Evolutionary conservation across 495 filamentous ascomycete genomes (phyloP).

Genomic region (Cairneyella variabilis): DNA sequence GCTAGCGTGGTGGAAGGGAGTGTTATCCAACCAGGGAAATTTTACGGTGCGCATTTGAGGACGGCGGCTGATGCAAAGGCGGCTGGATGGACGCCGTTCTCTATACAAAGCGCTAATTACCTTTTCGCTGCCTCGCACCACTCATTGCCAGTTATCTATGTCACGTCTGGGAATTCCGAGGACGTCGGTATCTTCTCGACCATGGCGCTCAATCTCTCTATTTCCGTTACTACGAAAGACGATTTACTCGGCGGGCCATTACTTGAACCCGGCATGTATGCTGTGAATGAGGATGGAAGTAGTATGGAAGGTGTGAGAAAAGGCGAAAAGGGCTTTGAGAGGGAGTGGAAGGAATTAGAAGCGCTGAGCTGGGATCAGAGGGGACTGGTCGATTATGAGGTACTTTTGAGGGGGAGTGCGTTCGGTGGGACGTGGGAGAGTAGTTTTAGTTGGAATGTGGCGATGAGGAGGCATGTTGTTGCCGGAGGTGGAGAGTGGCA

Average conservation of each 20-base stretch:
- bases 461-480: conserved; percentile 28
- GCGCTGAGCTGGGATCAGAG: conserved; percentile 31
- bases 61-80: conserved; percentile 15
- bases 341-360: conserved; percentile 22
- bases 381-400: conserved; percentile 35
- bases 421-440: conserved; percentile 31
- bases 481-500: conserved; percentile 4
- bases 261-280: background rate
- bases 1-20: too few species aligned
- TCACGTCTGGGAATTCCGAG: conserved; percentile 6
- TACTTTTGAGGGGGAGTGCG: conserved; percentile 30
- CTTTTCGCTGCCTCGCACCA: background rate
- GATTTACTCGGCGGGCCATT: background rate
- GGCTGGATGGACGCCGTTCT: conserved; percentile 7
- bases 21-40: conserved; percentile 7
- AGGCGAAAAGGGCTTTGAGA: conserved; percentile 10
- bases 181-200: background rate
- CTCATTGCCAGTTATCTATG: background rate
- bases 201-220: background rate
- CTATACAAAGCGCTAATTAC: conserved; percentile 7
- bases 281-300: conserved; percentile 20
- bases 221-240: background rate
- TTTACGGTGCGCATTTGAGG: conserved; percentile 25
- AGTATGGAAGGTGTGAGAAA: conserved; percentile 26
- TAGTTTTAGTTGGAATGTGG: conserved; percentile 34